Conservation (phyloP, 768 basidiomycete genomes). For the Psilocybe subaeruginosa region DNA sequence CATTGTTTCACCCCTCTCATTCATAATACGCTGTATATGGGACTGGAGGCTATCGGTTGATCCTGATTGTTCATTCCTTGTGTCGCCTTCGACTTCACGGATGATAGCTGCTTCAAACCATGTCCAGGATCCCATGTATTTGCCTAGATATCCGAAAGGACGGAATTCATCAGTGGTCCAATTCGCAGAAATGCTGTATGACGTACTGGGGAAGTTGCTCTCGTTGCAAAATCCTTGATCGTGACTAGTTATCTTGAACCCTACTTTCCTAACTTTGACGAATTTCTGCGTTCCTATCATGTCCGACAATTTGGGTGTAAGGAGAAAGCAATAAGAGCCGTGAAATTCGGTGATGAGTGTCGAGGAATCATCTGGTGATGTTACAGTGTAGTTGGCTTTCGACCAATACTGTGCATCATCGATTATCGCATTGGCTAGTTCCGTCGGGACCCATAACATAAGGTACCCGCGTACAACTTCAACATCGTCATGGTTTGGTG, state of each 20-base stretch:
- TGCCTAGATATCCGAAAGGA: background rate
- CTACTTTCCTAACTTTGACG: background rate
- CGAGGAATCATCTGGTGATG: background rate
- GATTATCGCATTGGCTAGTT: background rate
- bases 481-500: background rate
- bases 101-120: slow-evolving; percentile 10
- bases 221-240: slow-evolving; percentile 7
- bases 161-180: background rate
- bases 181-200: background rate
- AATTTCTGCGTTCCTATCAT: background rate
- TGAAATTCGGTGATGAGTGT: background rate
- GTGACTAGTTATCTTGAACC: slow-evolving; percentile 2
- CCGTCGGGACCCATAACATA: background rate
- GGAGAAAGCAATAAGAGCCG: background rate
- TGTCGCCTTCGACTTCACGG: background rate
- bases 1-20: background rate
- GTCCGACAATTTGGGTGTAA: background rate
- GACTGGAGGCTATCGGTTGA: background rate
- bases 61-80: background rate
- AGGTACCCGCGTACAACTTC: background rate
- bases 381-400: background rate
- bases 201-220: slow-evolving; percentile 2
- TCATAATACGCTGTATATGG: background rate
- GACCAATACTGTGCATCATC: slow-evolving; percentile 1
- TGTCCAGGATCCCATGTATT: slow-evolving; percentile 6